A percentile compares a stretch with the other conserved stretches of the same genome.
Evolutionary conservation across 768 basidiomycete genomes (phyloP).

Genomic region (Tricholoma bakamatsutake): DNA sequence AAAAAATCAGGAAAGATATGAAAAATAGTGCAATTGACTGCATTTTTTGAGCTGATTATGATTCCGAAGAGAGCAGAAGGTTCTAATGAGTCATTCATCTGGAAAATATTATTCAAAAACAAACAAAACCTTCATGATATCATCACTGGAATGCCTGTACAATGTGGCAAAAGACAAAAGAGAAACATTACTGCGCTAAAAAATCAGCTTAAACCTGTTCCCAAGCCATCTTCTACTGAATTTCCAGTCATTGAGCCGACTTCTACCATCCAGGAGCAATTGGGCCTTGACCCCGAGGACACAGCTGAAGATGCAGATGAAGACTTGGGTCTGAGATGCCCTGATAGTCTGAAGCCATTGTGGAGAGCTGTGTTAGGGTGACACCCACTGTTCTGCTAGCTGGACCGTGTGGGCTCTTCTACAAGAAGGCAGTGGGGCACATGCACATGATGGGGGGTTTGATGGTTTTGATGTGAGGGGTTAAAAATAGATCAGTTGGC

Average conservation of each 20-base stretch:
- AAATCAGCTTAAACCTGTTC: no score
- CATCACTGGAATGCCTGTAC: background rate
- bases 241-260: background rate
- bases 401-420: no score
- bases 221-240: background rate
- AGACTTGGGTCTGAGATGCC: background rate
- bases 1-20: constrained; percentile 5
- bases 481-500: no score
- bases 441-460: no score
- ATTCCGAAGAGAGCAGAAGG: background rate
- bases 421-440: no score
- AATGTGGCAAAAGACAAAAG: background rate
- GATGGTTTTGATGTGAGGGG: no score
- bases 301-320: background rate
- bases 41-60: no score
- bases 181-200: background rate
- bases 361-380: no score
- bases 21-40: no score
- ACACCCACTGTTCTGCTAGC: no score
- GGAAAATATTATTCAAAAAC: constrained; percentile 1
- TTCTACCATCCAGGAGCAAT: background rate
- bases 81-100: background rate
- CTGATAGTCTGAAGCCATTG: no score
- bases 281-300: background rate
- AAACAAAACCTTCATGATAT: background rate